Evolutionary conservation across 129 eudicot genomes (phyloP).

Genomic region (Mikania micrantha): DNA sequence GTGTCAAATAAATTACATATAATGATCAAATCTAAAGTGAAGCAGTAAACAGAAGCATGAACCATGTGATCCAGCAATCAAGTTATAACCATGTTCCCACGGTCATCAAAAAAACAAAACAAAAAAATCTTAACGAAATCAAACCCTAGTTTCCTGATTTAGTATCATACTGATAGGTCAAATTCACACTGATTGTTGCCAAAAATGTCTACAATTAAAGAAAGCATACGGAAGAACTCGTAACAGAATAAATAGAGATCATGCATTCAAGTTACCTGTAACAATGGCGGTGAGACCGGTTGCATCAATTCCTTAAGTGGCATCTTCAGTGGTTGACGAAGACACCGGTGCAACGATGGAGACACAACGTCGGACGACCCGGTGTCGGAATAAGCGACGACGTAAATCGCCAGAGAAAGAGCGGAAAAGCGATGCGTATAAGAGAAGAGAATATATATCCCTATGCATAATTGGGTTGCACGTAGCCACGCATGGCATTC

Average conservation of each 20-base stretch:
- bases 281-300: slow-evolving; percentile 60
- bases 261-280: slow-evolving; percentile 37
- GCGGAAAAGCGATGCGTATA: too few relatives aligned
- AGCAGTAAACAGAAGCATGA: background rate
- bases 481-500: too few relatives aligned
- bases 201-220: background rate
- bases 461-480: too few relatives aligned
- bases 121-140: background rate
- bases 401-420: too few relatives aligned
- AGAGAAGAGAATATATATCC: too few relatives aligned
- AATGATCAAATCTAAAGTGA: background rate
- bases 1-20: background rate
- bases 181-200: background rate
- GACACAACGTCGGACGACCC: too few relatives aligned
- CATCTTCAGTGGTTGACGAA: slow-evolving; percentile 66
- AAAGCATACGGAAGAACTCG: background rate
- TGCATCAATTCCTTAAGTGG: slow-evolving; percentile 54
- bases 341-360: too few relatives aligned
- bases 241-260: background rate
- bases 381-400: too few relatives aligned
- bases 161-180: too few relatives aligned
- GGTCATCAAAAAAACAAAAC: too few relatives aligned
- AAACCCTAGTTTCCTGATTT: slow-evolving; percentile 7
- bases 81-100: background rate
- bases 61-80: slow-evolving; percentile 1